Evolutionary conservation across 345 rosid genomes (phyloP).

Genomic region (Bretschneidera sinensis): DNA sequence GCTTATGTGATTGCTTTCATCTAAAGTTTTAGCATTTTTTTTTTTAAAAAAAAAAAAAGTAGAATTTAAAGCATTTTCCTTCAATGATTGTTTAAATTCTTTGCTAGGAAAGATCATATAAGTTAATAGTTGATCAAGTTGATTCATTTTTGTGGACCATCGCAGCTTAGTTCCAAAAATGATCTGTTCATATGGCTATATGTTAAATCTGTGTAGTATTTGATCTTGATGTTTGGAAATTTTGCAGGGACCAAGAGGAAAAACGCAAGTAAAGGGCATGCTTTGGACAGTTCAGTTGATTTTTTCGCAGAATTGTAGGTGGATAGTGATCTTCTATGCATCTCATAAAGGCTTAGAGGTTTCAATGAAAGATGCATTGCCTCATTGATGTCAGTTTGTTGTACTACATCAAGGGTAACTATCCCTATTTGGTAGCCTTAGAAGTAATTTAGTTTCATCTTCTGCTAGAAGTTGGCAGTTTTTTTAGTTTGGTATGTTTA

Average conservation of each 20-base stretch:
- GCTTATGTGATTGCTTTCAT: neutral
- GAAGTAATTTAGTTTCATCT: neutral
- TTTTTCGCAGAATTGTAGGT: slow-evolving; percentile 72
- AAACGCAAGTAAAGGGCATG: slow-evolving; percentile 31
- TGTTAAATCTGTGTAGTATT: slow-evolving; percentile 7
- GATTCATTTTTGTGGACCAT: too few relatives aligned
- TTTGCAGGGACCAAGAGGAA: slow-evolving; percentile 52
- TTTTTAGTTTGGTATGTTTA: too few relatives aligned
- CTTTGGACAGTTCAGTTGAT: slow-evolving; percentile 18
- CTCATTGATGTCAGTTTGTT: neutral
- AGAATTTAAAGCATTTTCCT: neutral
- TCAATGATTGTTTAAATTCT: neutral
- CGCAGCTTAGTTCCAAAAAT: neutral
- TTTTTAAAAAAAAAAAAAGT: neutral
- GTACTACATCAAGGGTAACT: neutral
- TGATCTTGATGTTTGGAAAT: neutral
- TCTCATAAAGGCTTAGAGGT: neutral
- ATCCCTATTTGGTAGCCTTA: neutral
- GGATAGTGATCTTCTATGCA: neutral
- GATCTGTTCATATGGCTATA: neutral
- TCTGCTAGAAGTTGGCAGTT: too few relatives aligned
- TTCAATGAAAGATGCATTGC: neutral
- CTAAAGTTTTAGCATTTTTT: neutral
- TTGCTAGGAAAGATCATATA: neutral
- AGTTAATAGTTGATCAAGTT: too few relatives aligned